Conservation (phyloP, 2,329 filamentous ascomycete species). For the Dothideomycetidae sp. region DNA sequence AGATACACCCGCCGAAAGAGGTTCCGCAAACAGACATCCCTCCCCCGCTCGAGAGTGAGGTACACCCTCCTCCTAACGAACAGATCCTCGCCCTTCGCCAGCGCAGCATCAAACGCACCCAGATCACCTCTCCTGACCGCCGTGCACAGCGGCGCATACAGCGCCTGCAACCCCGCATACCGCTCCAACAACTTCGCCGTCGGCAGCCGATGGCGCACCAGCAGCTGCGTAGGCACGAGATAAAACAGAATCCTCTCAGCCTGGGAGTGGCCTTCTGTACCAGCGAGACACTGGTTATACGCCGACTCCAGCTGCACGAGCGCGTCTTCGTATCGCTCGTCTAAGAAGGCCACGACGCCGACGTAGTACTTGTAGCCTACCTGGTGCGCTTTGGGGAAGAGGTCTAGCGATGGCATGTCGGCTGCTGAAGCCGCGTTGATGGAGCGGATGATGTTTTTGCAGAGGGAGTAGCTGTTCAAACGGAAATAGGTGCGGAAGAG, state of each 20-base stretch:
- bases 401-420: slow-evolving; percentile 66
- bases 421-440: slow-evolving; percentile 54
- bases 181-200: slow-evolving; percentile 54
- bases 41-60: slow-evolving; percentile 78
- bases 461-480: slow-evolving; percentile 77
- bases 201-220: slow-evolving; percentile 76
- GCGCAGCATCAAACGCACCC: slow-evolving; percentile 65
- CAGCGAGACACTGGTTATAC: slow-evolving; percentile 54
- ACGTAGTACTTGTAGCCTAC: slow-evolving; percentile 96
- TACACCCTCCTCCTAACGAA: slow-evolving; percentile 91
- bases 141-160: slow-evolving; percentile 63
- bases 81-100: slow-evolving; percentile 72
- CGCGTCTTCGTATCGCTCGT: slow-evolving; percentile 79
- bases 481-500: slow-evolving; percentile 96
- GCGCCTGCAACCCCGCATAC: slow-evolving; percentile 59
- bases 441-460: slow-evolving; percentile 76
- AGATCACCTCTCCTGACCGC: slow-evolving; percentile 78
- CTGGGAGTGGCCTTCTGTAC: slow-evolving; percentile 2
- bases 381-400: slow-evolving; percentile 77
- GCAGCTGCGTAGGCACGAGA: slow-evolving; percentile 79
- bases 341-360: slow-evolving; percentile 82
- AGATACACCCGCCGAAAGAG: slow-evolving; percentile 84
- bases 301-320: slow-evolving; percentile 69
- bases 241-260: slow-evolving; percentile 83
- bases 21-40: slow-evolving; percentile 85